These are phyloP conservation scores for Termitomyces sp. DNA, from an alignment of 768 basidiomycete genomes.

Conservation along the genomic window DNA sequence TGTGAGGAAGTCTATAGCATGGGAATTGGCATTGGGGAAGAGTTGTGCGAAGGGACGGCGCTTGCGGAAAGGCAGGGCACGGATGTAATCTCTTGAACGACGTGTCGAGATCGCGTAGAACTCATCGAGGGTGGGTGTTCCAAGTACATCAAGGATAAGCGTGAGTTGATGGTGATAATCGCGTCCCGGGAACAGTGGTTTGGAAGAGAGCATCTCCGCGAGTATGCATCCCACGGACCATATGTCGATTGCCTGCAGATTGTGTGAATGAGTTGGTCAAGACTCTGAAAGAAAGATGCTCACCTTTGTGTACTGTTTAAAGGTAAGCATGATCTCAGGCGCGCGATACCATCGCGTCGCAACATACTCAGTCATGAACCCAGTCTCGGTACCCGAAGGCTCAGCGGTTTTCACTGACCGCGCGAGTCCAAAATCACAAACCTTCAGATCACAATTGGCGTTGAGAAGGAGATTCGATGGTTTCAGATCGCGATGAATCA, in stretches of 20 bases:
- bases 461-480: constrained; percentile 97
- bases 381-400: constrained; percentile 77
- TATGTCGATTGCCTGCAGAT: constrained; percentile 69
- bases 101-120: constrained; percentile 95
- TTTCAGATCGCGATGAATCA: constrained; percentile 95
- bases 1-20: constrained; percentile 65
- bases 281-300: constrained; percentile 4
- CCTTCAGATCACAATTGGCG: constrained; percentile 94
- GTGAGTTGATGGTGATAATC: constrained; percentile 96
- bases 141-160: constrained; percentile 93
- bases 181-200: constrained; percentile 94
- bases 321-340: constrained; percentile 99
- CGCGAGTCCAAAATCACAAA: constrained; percentile 93
- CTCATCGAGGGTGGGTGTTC: constrained; percentile 95
- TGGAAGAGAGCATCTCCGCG: constrained; percentile 96
- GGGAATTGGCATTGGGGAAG: constrained; percentile 87
- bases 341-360: constrained; percentile 99
- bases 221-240: constrained; percentile 88
- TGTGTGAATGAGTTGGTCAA: background rate
- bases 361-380: constrained; percentile 97
- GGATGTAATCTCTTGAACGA: constrained; percentile 91
- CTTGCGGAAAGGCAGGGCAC: constrained; percentile 91
- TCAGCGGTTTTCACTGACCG: constrained; percentile 86
- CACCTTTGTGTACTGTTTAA: constrained; percentile 96
- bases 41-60: constrained; percentile 74